These are phyloP conservation scores for Clitocybe nebularis DNA, from an alignment of 1,284 basidiomycete species.

Conservation along the genomic window DNA sequence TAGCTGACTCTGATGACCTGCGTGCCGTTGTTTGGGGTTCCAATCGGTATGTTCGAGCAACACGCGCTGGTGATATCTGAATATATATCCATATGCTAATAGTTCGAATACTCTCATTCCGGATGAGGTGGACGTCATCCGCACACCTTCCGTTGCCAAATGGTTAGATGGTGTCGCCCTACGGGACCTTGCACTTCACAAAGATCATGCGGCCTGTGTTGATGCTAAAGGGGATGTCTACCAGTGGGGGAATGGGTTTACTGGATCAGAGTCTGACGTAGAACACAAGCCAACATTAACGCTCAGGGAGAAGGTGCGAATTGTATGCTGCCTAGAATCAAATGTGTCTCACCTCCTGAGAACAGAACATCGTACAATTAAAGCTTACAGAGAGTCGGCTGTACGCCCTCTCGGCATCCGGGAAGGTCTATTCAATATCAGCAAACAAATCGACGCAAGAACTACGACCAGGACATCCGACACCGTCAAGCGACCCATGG, in stretches of 20 bases:
- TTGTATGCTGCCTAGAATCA: not conserved
- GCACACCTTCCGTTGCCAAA: conserved; percentile 43
- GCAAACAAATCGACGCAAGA: conserved; percentile 46
- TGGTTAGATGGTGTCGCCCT: conserved; percentile 68
- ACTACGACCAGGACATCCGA: conserved; percentile 30
- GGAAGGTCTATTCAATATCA: conserved; percentile 70
- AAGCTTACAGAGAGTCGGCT: conserved; percentile 56
- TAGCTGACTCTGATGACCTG: conserved; percentile 15
- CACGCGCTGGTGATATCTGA: too few relatives aligned
- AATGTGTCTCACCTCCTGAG: not conserved
- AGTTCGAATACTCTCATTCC: conserved; percentile 47
- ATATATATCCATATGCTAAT: not conserved
- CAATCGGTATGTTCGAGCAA: conserved; percentile 26
- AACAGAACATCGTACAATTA: conserved; percentile 64
- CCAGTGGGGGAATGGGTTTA: conserved; percentile 80
- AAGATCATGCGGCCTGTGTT: conserved; percentile 77
- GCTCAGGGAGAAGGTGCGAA: conserved; percentile 69
- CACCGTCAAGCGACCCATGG: conserved; percentile 45
- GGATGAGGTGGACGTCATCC: conserved; percentile 36
- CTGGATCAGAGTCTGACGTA: conserved; percentile 29
- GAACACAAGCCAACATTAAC: conserved; percentile 41
- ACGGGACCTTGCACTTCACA: conserved; percentile 73
- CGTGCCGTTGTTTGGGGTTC: conserved; percentile 32
- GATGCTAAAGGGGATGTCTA: conserved; percentile 86
- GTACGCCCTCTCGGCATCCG: conserved; percentile 72